Base-by-base conservation (phyloP, 2,329 filamentous ascomycete genomes). In the Aspergillus spinulosporus region DNA sequence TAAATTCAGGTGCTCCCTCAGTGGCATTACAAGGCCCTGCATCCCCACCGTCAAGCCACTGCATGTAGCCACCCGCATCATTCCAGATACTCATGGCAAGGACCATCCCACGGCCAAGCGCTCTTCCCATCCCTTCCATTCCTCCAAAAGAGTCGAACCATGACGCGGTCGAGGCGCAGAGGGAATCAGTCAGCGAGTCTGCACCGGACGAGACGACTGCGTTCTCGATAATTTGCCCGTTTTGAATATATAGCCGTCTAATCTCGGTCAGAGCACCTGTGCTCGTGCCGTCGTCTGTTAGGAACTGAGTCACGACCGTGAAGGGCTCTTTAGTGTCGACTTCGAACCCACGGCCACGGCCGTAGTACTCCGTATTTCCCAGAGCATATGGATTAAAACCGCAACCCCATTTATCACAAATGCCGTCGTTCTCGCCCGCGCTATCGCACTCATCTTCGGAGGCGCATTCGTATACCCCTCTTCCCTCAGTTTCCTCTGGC, bases 331-430 rank as follows among this genome's bases (percentile, higher is more conserved):
- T 78, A 39, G 84, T 85, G 68, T 88, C 80, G 62, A 88, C 74
- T 4, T 34, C 32, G 45, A 76, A 82, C 64, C 76, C 76, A 60
- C 76, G 75, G 7, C 40, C 49, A 1, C 78, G 72, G 1, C 56
- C 86, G 75, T 85, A 88, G 77, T 85, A 88, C 66, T 74, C 74
- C 57, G 76, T 75, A 68, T 83, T 78, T 56, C 86, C 86, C 75
- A 83, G 77, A 67, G 84, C 84, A 79, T 84, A 88, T 21, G 79
- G 69, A 78, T 87, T 87, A 78, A 84, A 88, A 66, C 87, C 84
- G 66, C 86, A 88, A 31, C 85, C 85, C 63, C 85, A 81, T 63
- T 84, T 82, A 69, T 88, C 86, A 69, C 86, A 88, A 54, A 81
- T 70, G 47, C 84, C 84, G 39, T 65, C 72, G 31, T 49, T 51